A percentile compares a stretch with the other conserved stretches of the same genome.
These are phyloP conservation scores for Singerocomus inundabilis DNA, from an alignment of 1,284 basidiomycete species.

Conservation along the genomic window DNA sequence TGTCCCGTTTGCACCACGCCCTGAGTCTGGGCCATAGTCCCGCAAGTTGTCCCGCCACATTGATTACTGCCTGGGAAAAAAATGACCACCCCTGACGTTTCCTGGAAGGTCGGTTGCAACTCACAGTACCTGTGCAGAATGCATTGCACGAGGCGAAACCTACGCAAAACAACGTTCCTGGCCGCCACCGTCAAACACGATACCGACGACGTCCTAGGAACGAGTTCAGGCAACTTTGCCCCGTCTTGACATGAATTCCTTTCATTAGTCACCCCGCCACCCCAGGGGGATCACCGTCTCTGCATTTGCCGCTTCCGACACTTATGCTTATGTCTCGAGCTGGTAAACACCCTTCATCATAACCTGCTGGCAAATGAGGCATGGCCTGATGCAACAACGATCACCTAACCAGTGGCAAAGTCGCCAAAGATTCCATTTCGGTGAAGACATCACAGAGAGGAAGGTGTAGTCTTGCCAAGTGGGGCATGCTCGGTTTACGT, in stretches of 20 bases:
- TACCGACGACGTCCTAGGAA: not conserved
- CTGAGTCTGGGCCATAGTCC: not conserved
- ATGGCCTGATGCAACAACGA: not conserved
- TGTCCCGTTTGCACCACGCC: not conserved
- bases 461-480: not conserved
- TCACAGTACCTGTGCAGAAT: not conserved
- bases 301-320: not conserved
- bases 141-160: conserved; percentile 1
- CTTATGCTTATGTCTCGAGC: not conserved
- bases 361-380: no score
- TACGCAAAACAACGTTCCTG: not conserved
- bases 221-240: not conserved
- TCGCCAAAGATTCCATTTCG: not conserved
- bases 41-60: not conserved
- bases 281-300: not conserved
- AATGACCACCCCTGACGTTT: not conserved
- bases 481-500: conserved; percentile 10
- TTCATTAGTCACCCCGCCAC: not conserved
- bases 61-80: not conserved
- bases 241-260: not conserved
- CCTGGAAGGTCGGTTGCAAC: not conserved
- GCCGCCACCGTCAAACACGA: not conserved
- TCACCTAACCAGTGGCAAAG: not conserved
- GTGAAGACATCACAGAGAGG: not conserved
- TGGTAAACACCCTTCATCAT: not conserved